Evolutionary conservation across 1,284 basidiomycete species (phyloP).

Genomic region (Austroboletus niveus): DNA sequence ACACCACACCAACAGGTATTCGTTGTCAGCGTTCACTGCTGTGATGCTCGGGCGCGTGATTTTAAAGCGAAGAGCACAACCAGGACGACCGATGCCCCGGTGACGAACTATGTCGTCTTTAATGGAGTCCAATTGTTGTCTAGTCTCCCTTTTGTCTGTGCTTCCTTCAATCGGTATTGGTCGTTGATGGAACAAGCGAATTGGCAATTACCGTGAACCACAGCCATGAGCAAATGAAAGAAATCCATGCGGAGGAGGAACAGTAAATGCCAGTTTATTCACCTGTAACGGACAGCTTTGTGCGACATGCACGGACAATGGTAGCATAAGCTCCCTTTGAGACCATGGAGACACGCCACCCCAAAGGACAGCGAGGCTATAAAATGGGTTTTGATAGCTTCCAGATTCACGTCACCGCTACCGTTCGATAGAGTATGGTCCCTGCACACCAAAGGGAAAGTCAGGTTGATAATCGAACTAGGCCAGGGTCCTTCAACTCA

Average conservation of each 20-base stretch:
- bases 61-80: conserved; percentile 27
- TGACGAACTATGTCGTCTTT: conserved; percentile 2
- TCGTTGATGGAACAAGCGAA: conserved; percentile 1
- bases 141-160: conserved; percentile 7
- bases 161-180: background rate
- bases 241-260: background rate
- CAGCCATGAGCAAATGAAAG: conserved; percentile 3
- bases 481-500: background rate
- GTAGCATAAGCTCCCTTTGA: conserved; percentile 2
- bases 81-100: conserved; percentile 29
- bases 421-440: background rate
- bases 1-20: conserved; percentile 50
- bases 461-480: background rate
- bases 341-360: conserved; percentile 10
- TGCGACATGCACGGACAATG: conserved; percentile 9
- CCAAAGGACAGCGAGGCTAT: conserved; percentile 1
- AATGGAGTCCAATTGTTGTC: background rate
- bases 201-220: background rate
- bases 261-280: conserved; percentile 11
- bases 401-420: background rate
- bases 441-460: background rate
- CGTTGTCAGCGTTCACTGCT: conserved; percentile 65
- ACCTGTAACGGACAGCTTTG: conserved; percentile 6
- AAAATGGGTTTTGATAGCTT: conserved; percentile 7
- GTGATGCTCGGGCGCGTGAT: conserved; percentile 33